Conservation (phyloP, 805 yeast genomes). For the Sungouiella blattae region DNA sequence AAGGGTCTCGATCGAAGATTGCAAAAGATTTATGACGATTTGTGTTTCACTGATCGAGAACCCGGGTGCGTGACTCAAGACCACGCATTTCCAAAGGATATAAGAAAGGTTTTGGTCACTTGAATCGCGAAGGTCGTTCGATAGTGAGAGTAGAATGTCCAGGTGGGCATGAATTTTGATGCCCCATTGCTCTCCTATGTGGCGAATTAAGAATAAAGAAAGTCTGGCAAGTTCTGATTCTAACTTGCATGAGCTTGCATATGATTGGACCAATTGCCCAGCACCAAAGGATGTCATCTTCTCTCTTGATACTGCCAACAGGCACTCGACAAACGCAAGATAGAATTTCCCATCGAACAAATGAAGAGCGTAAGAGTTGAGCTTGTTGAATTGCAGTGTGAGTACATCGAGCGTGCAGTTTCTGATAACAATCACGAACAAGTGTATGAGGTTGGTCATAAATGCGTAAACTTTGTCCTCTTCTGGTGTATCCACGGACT, state of each 20-base stretch:
- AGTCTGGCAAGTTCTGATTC: constrained; percentile 6
- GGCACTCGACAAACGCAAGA: constrained; percentile 46
- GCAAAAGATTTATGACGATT: too few relatives aligned
- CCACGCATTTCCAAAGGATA: too few relatives aligned
- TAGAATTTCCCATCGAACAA: constrained; percentile 34
- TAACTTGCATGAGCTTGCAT: constrained; percentile 30
- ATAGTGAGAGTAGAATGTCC: too few relatives aligned
- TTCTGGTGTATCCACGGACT: constrained; percentile 4
- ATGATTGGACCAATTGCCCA: constrained; percentile 45
- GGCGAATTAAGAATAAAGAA: constrained; percentile 5
- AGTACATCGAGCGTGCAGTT: constrained; percentile 49
- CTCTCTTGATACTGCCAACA: constrained; percentile 39
- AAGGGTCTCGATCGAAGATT: too few relatives aligned
- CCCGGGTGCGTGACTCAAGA: too few relatives aligned
- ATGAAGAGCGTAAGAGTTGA: constrained; percentile 39
- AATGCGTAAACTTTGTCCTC: constrained; percentile 8
- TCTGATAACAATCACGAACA: constrained; percentile 50
- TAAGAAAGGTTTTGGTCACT: too few relatives aligned
- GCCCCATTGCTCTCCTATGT: too few relatives aligned
- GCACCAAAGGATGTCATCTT: constrained; percentile 45
- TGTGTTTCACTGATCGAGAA: too few relatives aligned
- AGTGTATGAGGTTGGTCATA: constrained; percentile 36
- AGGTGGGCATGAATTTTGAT: too few relatives aligned
- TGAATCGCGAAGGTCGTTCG: too few relatives aligned
- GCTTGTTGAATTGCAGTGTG: constrained; percentile 42